These are phyloP conservation scores for Fusarium vanettenii DNA, from an alignment of 2,329 filamentous ascomycete species.

Conservation along the genomic window DNA sequence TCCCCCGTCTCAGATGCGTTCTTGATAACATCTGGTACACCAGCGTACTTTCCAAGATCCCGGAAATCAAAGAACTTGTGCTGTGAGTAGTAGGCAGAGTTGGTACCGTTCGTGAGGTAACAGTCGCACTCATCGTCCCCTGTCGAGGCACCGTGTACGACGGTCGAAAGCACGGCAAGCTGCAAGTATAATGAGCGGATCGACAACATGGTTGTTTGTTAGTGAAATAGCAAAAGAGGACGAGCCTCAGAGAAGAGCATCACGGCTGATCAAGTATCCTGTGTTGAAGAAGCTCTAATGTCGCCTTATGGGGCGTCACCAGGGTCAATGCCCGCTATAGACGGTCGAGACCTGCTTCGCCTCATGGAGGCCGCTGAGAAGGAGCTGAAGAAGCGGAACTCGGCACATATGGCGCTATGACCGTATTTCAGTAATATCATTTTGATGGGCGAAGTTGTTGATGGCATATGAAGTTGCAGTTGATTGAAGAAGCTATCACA, in stretches of 20 bases:
- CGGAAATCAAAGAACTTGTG: slow-evolving; percentile 65
- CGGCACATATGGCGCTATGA: background rate
- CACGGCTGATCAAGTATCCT: background rate
- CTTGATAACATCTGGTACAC: slow-evolving; percentile 48
- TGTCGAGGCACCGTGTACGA: slow-evolving; percentile 8
- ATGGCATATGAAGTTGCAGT: background rate
- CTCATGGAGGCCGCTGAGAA: slow-evolving; percentile 30
- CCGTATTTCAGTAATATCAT: background rate
- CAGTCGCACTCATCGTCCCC: slow-evolving; percentile 56
- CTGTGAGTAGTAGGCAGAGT: slow-evolving; percentile 55
- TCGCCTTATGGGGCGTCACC: background rate
- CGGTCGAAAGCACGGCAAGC: slow-evolving; percentile 10
- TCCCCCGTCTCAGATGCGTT: slow-evolving; percentile 43
- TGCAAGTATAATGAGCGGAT: slow-evolving; percentile 5
- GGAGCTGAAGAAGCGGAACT: background rate
- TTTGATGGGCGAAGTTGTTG: background rate
- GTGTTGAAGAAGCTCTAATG: background rate
- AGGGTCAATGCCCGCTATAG: slow-evolving; percentile 10
- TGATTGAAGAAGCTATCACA: background rate
- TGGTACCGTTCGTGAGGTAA: slow-evolving; percentile 60
- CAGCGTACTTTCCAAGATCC: slow-evolving; percentile 53
- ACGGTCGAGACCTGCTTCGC: slow-evolving; percentile 35
- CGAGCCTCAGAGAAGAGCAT: background rate
- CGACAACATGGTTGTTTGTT: slow-evolving; percentile 12
- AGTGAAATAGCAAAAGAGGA: background rate